Conservation (phyloP, 306 rosid species). For the Cyclanthera cordifolia region DNA sequence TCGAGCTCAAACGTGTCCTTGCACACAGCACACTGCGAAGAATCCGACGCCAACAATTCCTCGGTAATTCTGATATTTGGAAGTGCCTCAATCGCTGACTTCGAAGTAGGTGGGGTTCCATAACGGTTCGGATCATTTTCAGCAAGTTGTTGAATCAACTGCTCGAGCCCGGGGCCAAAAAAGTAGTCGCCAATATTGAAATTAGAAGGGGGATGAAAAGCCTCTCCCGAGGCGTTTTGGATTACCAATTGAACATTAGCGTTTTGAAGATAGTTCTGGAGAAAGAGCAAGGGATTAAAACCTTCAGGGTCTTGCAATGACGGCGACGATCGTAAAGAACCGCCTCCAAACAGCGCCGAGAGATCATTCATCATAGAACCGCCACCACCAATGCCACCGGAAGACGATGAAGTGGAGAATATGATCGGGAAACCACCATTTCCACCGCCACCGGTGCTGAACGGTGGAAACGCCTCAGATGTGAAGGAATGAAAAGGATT, state of each 20-base stretch:
- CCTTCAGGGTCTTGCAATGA: constrained; percentile 43
- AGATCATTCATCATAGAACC: constrained; percentile 35
- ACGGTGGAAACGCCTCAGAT: constrained; percentile 23
- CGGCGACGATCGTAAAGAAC: constrained; percentile 22
- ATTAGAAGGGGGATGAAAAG: constrained; percentile 39
- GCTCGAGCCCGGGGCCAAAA: constrained; percentile 88
- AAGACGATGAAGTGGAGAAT: constrained; percentile 23
- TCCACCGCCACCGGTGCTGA: constrained; percentile 18
- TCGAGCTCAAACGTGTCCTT: constrained; percentile 62
- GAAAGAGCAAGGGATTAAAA: constrained; percentile 53
- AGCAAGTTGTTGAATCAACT: constrained; percentile 83
- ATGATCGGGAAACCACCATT: constrained; percentile 29
- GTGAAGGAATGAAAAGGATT: constrained; percentile 36
- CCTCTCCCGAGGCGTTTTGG: constrained; percentile 41
- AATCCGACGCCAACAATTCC: constrained; percentile 54
- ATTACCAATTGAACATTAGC: constrained; percentile 70
- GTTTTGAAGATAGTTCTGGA: constrained; percentile 62
- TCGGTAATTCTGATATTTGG: constrained; percentile 41
- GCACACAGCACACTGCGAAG: constrained; percentile 84
- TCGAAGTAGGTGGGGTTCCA: constrained; percentile 82
- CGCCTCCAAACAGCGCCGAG: constrained; percentile 45
- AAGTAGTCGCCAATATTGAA: constrained; percentile 74
- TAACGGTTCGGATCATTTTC: constrained; percentile 85
- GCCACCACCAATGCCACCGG: constrained; percentile 17
- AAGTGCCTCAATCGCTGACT: constrained; percentile 45